Percentiles rank a stretch among this genome's conserved stretches.
Evolutionary conservation across 805 yeast genomes (phyloP).

Genomic region (Suhomyces faveliae): DNA sequence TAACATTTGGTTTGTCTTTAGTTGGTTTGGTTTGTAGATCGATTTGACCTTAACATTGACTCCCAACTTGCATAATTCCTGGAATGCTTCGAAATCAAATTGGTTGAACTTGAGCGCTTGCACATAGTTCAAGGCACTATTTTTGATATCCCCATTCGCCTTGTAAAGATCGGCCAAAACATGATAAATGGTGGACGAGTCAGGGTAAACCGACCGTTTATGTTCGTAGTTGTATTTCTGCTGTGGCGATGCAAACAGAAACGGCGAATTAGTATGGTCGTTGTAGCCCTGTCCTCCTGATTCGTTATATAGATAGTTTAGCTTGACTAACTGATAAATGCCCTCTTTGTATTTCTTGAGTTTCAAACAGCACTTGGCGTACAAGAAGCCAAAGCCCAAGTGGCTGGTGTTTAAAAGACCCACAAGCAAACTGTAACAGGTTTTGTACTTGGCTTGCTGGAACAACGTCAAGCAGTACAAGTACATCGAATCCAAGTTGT

Average conservation of each 20-base stretch:
- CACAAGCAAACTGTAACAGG: slow-evolving; percentile 53
- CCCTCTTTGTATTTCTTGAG: slow-evolving; percentile 62
- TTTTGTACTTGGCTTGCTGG: slow-evolving; percentile 56
- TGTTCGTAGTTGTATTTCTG: slow-evolving; percentile 37
- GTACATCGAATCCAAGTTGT: slow-evolving; percentile 60
- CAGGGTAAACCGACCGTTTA: slow-evolving; percentile 50
- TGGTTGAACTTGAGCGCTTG: slow-evolving; percentile 74
- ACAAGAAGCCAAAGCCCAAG: slow-evolving; percentile 74
- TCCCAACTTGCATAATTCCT: slow-evolving; percentile 69
- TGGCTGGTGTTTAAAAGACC: slow-evolving; percentile 44
- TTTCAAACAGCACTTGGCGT: slow-evolving; percentile 63
- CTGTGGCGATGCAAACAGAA: slow-evolving; percentile 19
- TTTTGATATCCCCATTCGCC: slow-evolving; percentile 56
- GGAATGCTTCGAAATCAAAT: slow-evolving; percentile 82
- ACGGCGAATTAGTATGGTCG: slow-evolving; percentile 1
- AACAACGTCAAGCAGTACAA: slow-evolving; percentile 67
- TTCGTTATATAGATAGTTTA: slow-evolving; percentile 32
- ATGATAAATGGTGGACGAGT: slow-evolving; percentile 64
- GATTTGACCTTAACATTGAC: slow-evolving; percentile 62
- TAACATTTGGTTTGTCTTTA: neutral
- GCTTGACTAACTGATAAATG: slow-evolving; percentile 40
- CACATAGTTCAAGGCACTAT: slow-evolving; percentile 65
- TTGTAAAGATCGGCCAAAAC: slow-evolving; percentile 68
- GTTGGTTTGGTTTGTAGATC: slow-evolving; percentile 38
- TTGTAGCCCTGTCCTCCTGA: slow-evolving; percentile 6